A percentile compares a stretch with the other conserved stretches of the same genome.
Evolutionary conservation across 441 rosid genomes (phyloP).

Genomic region (Erodium texanum): DNA sequence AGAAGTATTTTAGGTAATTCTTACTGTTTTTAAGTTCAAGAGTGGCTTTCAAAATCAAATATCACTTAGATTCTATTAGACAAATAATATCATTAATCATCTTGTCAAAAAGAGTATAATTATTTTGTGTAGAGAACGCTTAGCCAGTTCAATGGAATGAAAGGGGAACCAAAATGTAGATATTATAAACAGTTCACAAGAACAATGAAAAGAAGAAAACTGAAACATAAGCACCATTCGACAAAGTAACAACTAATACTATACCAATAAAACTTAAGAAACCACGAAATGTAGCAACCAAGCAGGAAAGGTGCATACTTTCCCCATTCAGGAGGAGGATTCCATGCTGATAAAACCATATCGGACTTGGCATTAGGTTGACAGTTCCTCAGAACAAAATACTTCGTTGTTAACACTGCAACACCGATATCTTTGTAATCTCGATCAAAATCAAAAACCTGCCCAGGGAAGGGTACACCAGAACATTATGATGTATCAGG

Average conservation of each 20-base stretch:
- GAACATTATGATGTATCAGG: conserved; percentile 14
- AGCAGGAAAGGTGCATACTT: conserved; percentile 40
- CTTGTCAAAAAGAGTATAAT: no score
- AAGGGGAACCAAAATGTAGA: background rate
- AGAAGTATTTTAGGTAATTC: no score
- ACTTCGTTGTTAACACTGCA: conserved; percentile 80
- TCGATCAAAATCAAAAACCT: conserved; percentile 95
- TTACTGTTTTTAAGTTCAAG: no score
- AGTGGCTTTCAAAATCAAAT: no score
- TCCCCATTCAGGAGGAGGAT: conserved; percentile 98
- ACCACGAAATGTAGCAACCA: conserved; percentile 13
- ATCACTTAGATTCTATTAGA: no score
- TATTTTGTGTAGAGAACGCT: background rate
- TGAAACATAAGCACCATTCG: background rate
- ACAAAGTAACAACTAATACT: background rate
- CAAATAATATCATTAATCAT: no score
- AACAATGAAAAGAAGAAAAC: background rate
- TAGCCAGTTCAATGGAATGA: background rate
- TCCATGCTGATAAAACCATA: conserved; percentile 93
- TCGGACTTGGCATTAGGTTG: conserved; percentile 72
- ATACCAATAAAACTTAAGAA: background rate
- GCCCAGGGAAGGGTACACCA: conserved; percentile 16
- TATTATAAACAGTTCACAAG: background rate
- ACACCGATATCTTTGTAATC: conserved; percentile 92
- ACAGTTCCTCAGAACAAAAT: conserved; percentile 74